Percentiles rank a stretch among this genome's conserved stretches.
phyloP scores from a whole-genome alignment of 164 flowering plant species.

The Brasenia schreberi region DNA sequence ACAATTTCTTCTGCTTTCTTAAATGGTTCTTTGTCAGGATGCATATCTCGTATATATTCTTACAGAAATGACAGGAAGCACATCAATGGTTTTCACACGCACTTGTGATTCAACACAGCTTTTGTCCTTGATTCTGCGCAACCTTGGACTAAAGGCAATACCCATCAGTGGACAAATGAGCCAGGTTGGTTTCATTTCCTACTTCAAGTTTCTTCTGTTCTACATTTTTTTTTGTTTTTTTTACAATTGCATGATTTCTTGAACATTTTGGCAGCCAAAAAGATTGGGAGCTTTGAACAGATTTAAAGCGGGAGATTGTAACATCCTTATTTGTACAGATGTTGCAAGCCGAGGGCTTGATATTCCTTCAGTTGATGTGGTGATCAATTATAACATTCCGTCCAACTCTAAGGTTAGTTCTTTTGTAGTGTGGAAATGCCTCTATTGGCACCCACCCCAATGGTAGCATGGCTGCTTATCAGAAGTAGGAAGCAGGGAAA shows the following conservation, averaged over 20 bases:
- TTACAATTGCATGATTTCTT: background rate
- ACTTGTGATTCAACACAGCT: slow-evolving; percentile 73
- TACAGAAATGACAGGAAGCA: slow-evolving; percentile 47
- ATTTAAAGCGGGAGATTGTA: slow-evolving; percentile 89
- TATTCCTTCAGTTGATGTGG: slow-evolving; percentile 91
- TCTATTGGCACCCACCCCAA: no score
- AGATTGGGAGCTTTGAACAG: slow-evolving; percentile 80
- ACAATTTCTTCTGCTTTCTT: slow-evolving; percentile 1
- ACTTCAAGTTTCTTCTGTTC: background rate
- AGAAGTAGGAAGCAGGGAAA: no score
- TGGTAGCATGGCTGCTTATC: no score
- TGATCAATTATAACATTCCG: slow-evolving; percentile 88
- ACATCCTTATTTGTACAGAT: slow-evolving; percentile 81
- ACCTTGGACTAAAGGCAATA: slow-evolving; percentile 73
- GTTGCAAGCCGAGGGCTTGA: slow-evolving; percentile 97
- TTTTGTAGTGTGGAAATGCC: background rate
- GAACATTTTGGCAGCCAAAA: slow-evolving; percentile 37
- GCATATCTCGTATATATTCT: slow-evolving; percentile 71
- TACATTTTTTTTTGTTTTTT: slow-evolving; percentile 1
- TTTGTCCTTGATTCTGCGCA: slow-evolving; percentile 62
- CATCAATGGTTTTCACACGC: slow-evolving; percentile 87
- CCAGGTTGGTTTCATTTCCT: slow-evolving; percentile 34
- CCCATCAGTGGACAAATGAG: slow-evolving; percentile 89
- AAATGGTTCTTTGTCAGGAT: slow-evolving; percentile 31
- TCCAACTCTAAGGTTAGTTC: slow-evolving; percentile 67